These are phyloP conservation scores for Afroboletus lepidellus DNA, from an alignment of 1,284 basidiomycete species.

Conservation along the genomic window DNA sequence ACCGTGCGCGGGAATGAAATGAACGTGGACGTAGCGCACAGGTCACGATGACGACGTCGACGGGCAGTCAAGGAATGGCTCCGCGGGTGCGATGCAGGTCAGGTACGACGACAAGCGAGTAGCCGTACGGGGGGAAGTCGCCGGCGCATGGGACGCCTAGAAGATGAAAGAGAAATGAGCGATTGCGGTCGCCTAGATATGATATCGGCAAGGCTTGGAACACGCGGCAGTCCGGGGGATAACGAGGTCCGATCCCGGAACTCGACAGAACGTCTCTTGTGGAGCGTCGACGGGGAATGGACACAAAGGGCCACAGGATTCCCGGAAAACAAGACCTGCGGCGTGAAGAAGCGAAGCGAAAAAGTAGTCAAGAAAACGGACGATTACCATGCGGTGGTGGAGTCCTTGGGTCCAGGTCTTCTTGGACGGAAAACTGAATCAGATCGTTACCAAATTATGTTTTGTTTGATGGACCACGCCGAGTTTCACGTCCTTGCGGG, in stretches of 20 bases:
- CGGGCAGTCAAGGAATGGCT: conserved; percentile 5
- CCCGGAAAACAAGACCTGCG: conserved; percentile 6
- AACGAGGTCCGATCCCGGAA: conserved; percentile 27
- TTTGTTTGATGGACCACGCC: conserved; percentile 12
- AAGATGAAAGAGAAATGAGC: conserved; percentile 18
- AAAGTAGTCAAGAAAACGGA: conserved; percentile 16
- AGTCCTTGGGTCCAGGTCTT: conserved; percentile 32
- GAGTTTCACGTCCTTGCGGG: conserved; percentile 12
- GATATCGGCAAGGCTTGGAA: conserved; percentile 11
- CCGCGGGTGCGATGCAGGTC: conserved; percentile 18
- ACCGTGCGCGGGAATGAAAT: conserved; percentile 31
- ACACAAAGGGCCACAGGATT: conserved; percentile 20
- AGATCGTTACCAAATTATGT: conserved; percentile 24
- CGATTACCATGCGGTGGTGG: conserved; percentile 30
- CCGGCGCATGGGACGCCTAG: conserved; percentile 5
- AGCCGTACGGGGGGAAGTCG: conserved; percentile 4
- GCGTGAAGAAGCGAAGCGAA: neutral
- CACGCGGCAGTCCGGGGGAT: conserved; percentile 20
- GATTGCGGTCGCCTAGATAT: conserved; percentile 27
- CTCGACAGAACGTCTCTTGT: conserved; percentile 8
- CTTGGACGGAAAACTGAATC: conserved; percentile 6
- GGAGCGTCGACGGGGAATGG: conserved; percentile 7
- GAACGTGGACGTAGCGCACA: conserved; percentile 22
- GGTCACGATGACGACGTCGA: conserved; percentile 27
- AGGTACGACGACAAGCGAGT: conserved; percentile 24